Evolutionary conservation across 805 yeast genomes (phyloP).

Genomic region (Ogataea kodamae): DNA sequence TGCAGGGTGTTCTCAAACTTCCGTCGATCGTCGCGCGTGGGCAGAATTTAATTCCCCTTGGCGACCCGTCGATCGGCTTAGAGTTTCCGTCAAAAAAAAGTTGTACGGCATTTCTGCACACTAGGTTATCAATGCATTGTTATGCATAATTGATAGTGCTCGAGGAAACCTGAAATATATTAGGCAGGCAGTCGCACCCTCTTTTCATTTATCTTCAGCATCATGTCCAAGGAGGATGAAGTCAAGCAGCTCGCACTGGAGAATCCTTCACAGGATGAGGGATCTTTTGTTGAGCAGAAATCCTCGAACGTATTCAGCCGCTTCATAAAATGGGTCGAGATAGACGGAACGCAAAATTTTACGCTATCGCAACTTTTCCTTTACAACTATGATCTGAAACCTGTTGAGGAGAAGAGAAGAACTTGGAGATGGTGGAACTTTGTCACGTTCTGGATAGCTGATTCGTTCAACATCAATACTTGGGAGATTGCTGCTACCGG

Average conservation of each 20-base stretch:
- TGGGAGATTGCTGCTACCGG: constrained; percentile 93
- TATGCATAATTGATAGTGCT: constrained; percentile 4
- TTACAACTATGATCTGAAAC: constrained; percentile 71
- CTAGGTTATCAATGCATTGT: no score
- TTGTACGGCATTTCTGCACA: no score
- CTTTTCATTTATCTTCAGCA: no score
- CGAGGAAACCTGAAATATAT: no score
- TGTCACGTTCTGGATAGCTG: constrained; percentile 83
- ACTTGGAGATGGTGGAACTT: constrained; percentile 85
- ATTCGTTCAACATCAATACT: constrained; percentile 83
- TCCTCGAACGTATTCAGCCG: constrained; percentile 5
- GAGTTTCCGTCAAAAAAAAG: no score
- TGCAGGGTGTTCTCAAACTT: no score
- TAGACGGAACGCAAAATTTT: constrained; percentile 34
- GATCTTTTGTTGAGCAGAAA: constrained; percentile 3
- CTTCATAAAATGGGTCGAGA: constrained; percentile 20
- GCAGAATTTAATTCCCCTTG: no score
- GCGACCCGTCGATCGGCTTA: no score
- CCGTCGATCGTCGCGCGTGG: no score
- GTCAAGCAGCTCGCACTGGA: constrained; percentile 5
- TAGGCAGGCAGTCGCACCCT: no score
- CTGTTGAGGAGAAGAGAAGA: constrained; percentile 70
- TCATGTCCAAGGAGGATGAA: constrained; percentile 7
- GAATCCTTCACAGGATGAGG: constrained; percentile 3
- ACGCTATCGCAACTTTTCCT: constrained; percentile 62